A percentile compares a stretch with the other conserved stretches of the same genome.
phyloP scores from a whole-genome alignment of 2,329 filamentous ascomycete species.

The Ceratocystis cubensis region DNA sequence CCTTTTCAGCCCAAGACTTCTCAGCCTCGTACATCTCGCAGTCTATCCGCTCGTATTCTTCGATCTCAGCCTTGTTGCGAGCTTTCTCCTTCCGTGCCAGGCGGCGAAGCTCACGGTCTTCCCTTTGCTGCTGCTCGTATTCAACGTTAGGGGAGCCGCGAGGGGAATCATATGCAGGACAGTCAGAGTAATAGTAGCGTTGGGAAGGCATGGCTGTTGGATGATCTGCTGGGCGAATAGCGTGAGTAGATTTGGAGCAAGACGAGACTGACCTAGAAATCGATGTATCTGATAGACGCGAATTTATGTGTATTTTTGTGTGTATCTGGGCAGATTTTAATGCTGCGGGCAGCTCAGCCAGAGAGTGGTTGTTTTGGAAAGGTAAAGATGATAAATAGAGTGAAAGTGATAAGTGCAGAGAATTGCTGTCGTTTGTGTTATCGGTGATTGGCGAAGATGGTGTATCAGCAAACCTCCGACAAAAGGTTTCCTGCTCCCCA shows the following conservation, averaged over 20 bases:
- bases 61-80: constrained; percentile 5
- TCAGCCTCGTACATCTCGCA: constrained; percentile 1
- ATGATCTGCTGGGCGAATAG: background rate
- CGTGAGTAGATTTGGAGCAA: background rate
- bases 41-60: background rate
- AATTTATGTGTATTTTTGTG: background rate
- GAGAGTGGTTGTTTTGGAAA: background rate
- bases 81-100: background rate
- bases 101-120: background rate
- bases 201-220: background rate
- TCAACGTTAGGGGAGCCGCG: background rate
- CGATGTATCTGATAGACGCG: background rate
- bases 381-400: background rate
- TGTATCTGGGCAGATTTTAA: background rate
- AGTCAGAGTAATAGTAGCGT: background rate
- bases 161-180: background rate
- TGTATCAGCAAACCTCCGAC: background rate
- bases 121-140: background rate
- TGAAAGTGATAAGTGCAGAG: background rate
- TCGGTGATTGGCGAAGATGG: background rate
- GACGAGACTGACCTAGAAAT: background rate
- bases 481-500: background rate
- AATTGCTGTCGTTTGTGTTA: background rate
- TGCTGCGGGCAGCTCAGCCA: background rate
- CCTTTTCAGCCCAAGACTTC: background rate